Conservation (phyloP, 257 asterid genomes). For the Echium plantagineum region DNA sequence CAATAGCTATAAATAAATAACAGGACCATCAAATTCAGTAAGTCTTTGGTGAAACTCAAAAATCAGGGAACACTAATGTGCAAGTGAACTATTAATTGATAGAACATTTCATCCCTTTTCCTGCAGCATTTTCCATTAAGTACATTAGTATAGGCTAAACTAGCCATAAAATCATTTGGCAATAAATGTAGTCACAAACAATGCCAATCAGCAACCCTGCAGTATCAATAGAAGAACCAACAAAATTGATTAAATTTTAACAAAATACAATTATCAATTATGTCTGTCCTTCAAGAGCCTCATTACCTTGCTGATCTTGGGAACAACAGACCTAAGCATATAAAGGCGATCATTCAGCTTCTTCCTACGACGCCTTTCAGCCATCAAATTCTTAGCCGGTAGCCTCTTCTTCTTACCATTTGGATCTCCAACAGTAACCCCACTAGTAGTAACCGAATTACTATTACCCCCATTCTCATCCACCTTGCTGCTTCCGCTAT, state of each 20-base stretch:
- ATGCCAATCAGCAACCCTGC: no score
- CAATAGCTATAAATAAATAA: not conserved
- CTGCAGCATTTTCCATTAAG: no score
- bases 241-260: no score
- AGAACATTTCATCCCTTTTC: no score
- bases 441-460: constrained; percentile 23
- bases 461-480: constrained; percentile 21
- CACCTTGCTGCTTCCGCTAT: constrained; percentile 12
- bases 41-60: not conserved
- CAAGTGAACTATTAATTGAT: not conserved
- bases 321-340: constrained; percentile 69
- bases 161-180: no score
- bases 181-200: no score
- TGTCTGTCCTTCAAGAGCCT: no score
- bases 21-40: not conserved
- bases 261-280: no score
- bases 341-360: constrained; percentile 68
- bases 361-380: constrained; percentile 70
- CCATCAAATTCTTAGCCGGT: constrained; percentile 74
- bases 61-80: not conserved
- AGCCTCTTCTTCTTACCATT: constrained; percentile 47
- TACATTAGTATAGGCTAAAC: no score
- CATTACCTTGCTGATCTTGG: constrained; percentile 64
- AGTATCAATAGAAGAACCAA: no score
- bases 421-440: constrained; percentile 21